A percentile compares a stretch with the other conserved stretches of the same genome.
These are phyloP conservation scores for Pterulicium gracile DNA, from an alignment of 1,284 basidiomycete species.

Conservation along the genomic window DNA sequence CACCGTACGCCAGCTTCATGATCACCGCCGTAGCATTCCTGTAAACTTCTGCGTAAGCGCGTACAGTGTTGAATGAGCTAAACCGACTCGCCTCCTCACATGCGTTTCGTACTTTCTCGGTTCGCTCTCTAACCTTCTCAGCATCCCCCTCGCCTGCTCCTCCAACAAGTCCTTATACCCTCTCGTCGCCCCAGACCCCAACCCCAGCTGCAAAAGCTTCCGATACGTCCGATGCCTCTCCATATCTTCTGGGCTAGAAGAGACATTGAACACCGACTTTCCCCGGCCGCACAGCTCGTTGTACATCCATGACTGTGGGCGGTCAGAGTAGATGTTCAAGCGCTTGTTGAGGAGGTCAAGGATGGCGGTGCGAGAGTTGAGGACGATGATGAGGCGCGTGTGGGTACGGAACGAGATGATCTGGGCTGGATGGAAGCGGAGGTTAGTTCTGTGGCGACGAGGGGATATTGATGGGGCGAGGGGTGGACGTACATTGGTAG, in stretches of 20 bases:
- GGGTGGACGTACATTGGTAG: constrained; percentile 16
- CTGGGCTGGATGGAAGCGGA: constrained; percentile 14
- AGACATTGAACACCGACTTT: constrained; percentile 27
- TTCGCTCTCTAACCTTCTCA: constrained; percentile 18
- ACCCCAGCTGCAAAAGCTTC: constrained; percentile 23
- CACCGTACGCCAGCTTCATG: constrained; percentile 29
- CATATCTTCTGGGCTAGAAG: constrained; percentile 23
- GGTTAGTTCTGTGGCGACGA: background rate
- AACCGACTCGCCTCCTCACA: constrained; percentile 19
- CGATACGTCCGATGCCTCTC: constrained; percentile 28
- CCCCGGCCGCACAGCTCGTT: constrained; percentile 29
- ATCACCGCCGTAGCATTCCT: constrained; percentile 31
- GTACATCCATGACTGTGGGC: constrained; percentile 31
- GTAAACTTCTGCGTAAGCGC: background rate
- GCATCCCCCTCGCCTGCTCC: constrained; percentile 20
- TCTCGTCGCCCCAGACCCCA: constrained; percentile 21
- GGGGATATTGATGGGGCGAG: background rate
- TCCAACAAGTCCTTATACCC: constrained; percentile 22
- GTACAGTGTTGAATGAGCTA: background rate
- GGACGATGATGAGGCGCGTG: constrained; percentile 22
- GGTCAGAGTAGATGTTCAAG: constrained; percentile 30
- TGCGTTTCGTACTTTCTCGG: constrained; percentile 23
- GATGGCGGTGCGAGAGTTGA: constrained; percentile 23
- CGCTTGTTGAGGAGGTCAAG: constrained; percentile 26
- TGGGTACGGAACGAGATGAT: constrained; percentile 26